Conservation (phyloP, 2,329 filamentous ascomycete species). For the Clonostachys solani region DNA sequence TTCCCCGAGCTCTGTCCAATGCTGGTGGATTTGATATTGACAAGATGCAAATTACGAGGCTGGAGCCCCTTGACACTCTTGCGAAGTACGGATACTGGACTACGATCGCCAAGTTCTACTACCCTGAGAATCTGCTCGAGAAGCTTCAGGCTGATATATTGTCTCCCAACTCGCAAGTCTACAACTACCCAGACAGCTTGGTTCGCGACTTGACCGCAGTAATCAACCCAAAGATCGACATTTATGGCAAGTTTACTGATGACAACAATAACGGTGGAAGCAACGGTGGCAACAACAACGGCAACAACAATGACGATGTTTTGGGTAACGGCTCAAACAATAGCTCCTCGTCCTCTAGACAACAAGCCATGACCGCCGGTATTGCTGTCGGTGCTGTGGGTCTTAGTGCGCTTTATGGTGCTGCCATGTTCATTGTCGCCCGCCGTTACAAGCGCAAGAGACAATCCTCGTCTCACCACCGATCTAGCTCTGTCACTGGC, state of each 20-base stretch:
- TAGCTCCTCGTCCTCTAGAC: slow-evolving; percentile 50
- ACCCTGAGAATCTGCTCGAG: slow-evolving; percentile 67
- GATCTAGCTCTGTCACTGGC: slow-evolving; percentile 67
- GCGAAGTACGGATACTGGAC: slow-evolving; percentile 71
- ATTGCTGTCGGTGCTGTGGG: slow-evolving; percentile 75
- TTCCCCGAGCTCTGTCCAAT: slow-evolving; percentile 68
- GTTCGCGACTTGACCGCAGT: slow-evolving; percentile 69
- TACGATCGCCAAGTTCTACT: slow-evolving; percentile 65
- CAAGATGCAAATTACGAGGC: slow-evolving; percentile 62
- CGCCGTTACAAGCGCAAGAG: slow-evolving; percentile 86
- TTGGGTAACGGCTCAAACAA: slow-evolving; percentile 26
- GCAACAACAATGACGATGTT: slow-evolving; percentile 34
- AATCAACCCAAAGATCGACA: slow-evolving; percentile 73
- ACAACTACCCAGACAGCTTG: slow-evolving; percentile 64
- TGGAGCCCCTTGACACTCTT: slow-evolving; percentile 74
- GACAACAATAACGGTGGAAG: slow-evolving; percentile 27
- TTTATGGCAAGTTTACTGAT: slow-evolving; percentile 27
- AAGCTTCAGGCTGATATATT: slow-evolving; percentile 65
- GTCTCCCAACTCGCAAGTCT: slow-evolving; percentile 68
- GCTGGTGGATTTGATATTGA: slow-evolving; percentile 51
- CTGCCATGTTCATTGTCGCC: slow-evolving; percentile 90
- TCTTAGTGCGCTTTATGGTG: slow-evolving; percentile 82
- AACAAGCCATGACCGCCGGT: slow-evolving; percentile 59
- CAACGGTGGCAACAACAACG: slow-evolving; percentile 19
- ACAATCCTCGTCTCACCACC: slow-evolving; percentile 59